phyloP scores from a whole-genome alignment of 2,329 filamentous ascomycete genomes.

The Pyrenophora seminiperda region DNA sequence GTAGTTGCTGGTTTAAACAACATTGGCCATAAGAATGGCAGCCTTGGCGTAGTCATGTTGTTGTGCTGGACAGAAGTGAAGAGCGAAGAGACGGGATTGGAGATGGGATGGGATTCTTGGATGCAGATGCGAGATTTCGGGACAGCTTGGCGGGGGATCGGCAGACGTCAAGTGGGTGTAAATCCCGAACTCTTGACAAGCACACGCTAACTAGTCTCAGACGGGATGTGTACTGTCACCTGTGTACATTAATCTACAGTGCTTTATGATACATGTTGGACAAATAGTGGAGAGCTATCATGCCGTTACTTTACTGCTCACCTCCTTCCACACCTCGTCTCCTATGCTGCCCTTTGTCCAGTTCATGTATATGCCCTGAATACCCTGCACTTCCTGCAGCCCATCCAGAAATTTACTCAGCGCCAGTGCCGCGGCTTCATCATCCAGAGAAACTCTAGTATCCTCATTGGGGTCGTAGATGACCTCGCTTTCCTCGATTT shows the following conservation, averaged over 20 bases:
- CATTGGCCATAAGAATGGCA: conserved; percentile 56
- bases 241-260: conserved; percentile 32
- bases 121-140: conserved; percentile 16
- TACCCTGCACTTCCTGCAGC: conserved; percentile 72
- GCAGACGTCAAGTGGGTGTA: conserved; percentile 18
- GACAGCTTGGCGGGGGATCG: conserved; percentile 19
- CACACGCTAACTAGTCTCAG: conserved; percentile 31
- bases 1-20: conserved; percentile 46
- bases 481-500: conserved; percentile 77
- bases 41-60: conserved; percentile 51
- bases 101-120: conserved; percentile 10
- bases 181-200: conserved; percentile 6
- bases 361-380: conserved; percentile 83
- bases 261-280: conserved; percentile 1
- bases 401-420: conserved; percentile 65
- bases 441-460: conserved; percentile 68
- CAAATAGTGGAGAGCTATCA: conserved; percentile 23
- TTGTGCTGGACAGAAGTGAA: conserved; percentile 3
- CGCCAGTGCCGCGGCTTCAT: conserved; percentile 59
- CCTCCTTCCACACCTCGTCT: conserved; percentile 48
- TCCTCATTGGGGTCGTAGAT: conserved; percentile 85
- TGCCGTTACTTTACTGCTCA: conserved; percentile 44
- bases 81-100: conserved; percentile 3
- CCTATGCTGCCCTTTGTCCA: conserved; percentile 49
- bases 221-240: too few relatives aligned